A percentile compares a stretch with the other conserved stretches of the same genome.
These are phyloP conservation scores for Mycena kentingensis DNA, from an alignment of 768 basidiomycete genomes.

Conservation along the genomic window DNA sequence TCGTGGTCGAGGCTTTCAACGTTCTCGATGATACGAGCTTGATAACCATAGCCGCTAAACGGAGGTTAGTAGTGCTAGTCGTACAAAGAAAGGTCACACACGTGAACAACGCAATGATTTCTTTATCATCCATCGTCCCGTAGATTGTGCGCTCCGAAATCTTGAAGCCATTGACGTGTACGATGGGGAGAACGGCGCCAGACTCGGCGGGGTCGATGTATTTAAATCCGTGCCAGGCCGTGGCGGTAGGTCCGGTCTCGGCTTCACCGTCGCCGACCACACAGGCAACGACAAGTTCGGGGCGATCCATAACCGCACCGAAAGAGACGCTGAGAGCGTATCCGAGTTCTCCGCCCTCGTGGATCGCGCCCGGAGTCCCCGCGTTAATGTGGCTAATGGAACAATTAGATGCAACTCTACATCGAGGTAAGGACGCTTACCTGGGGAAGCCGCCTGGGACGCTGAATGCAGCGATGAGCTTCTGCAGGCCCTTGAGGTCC, in stretches of 20 bases:
- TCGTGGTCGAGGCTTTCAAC: constrained; percentile 69
- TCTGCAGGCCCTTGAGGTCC: constrained; percentile 58
- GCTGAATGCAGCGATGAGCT: constrained; percentile 75
- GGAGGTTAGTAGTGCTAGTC: constrained; percentile 9
- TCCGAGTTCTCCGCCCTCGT: constrained; percentile 90
- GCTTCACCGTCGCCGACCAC: constrained; percentile 90
- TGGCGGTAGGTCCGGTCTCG: constrained; percentile 77
- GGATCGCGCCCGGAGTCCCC: constrained; percentile 85
- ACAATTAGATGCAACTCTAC: constrained; percentile 4
- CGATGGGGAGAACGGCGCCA: constrained; percentile 88
- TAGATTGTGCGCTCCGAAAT: constrained; percentile 89
- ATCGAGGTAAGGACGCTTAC: constrained; percentile 34
- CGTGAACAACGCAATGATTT: constrained; percentile 76
- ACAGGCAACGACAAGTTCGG: constrained; percentile 77
- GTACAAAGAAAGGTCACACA: constrained; percentile 30
- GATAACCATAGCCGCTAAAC: constrained; percentile 80
- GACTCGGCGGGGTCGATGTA: constrained; percentile 89
- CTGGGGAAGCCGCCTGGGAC: constrained; percentile 85
- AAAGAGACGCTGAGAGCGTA: constrained; percentile 86
- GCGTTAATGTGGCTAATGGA: constrained; percentile 69
- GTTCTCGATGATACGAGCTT: constrained; percentile 79
- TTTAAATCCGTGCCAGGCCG: constrained; percentile 86
- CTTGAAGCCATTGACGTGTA: constrained; percentile 88
- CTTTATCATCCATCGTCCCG: constrained; percentile 89
- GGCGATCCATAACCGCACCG: constrained; percentile 90